Base-by-base conservation (phyloP, 768 basidiomycete genomes). In the Mrakia gelida region DNA sequence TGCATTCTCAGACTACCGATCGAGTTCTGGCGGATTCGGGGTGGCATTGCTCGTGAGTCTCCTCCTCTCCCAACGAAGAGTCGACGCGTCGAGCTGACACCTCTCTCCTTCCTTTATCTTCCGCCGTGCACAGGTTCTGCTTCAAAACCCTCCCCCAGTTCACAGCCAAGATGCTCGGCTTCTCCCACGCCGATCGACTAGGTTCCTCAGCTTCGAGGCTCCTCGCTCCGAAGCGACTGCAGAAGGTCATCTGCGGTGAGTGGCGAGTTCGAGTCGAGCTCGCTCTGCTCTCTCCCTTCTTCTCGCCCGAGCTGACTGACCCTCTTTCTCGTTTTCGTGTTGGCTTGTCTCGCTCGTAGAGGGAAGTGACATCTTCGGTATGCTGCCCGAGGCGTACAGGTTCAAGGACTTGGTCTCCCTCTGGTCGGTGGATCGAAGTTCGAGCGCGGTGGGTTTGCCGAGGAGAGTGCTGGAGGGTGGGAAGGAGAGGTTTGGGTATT, bases 141-240 rank as follows among this genome's bases (percentile, higher is more conserved):
- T 91, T 90, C 86, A 85, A 87, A 63, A 87, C 87, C 18, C 85
- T 90, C 71, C 83, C 86, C 11, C 89, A 91, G 82, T 90, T 89
- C 80, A 83, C 86, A 38, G 85, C 87, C 81, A 90, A 90, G 84
- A 89, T 90, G 89, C 75, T 79, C 79, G 88, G 88, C 7, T 90
- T 88, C 84, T 89, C 89, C 11, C 90, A 90, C 84, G 86, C 88
- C 13, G 89, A 90, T 80, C 88, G 89, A 54, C 87, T 90, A 43
- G 88, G 87, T 49, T 80, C 81, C 4, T 56, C 75, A 2, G 88
- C 88, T 83, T 84, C 65, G 80, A 85, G 81, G 80, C 84, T 89
- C 8, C 85, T 90, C 38, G 85, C 88, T 43, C 88, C 88, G 0
- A 82, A 84, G 59, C 83, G 88, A 61, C 89, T 90, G 49, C 90